These are phyloP conservation scores for Entonaema liquescens DNA, from an alignment of 495 filamentous ascomycete species.

Conservation along the genomic window DNA sequence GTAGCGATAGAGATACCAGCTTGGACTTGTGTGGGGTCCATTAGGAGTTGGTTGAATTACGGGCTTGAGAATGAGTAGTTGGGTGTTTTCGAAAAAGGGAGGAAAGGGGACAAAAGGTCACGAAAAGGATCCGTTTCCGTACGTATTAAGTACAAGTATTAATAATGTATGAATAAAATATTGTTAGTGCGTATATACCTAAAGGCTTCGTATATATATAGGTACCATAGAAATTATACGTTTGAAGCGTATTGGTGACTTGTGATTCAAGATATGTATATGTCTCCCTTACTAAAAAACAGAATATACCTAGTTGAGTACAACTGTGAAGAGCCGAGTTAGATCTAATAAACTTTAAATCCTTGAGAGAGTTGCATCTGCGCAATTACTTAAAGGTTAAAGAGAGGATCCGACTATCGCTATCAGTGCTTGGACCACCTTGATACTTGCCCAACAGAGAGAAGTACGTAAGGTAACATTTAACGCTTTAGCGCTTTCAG, in stretches of 20 bases:
- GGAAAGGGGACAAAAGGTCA: not conserved
- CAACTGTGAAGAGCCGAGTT: no score
- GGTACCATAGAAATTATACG: no score
- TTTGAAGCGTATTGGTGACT: no score
- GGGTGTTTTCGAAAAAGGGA: constrained; percentile 1
- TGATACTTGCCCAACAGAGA: not conserved
- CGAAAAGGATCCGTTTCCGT: not conserved
- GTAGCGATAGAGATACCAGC: constrained; percentile 28
- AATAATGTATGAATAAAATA: constrained; percentile 2
- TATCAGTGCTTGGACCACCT: not conserved
- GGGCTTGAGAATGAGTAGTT: constrained; percentile 27
- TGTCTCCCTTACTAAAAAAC: no score
- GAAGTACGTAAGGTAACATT: not conserved
- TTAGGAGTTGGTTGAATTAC: constrained; percentile 24
- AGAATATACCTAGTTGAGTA: no score
- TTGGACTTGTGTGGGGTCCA: constrained; percentile 7
- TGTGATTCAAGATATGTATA: no score
- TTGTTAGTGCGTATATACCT: not conserved
- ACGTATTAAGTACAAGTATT: not conserved
- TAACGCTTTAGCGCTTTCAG: constrained; percentile 18
- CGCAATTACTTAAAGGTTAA: not conserved
- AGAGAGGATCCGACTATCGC: no score
- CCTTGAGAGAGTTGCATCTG: not conserved
- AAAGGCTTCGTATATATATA: no score
- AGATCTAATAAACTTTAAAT: not conserved